Conservation (phyloP, 129 eudicot species). For the Flaveria trinervia region DNA sequence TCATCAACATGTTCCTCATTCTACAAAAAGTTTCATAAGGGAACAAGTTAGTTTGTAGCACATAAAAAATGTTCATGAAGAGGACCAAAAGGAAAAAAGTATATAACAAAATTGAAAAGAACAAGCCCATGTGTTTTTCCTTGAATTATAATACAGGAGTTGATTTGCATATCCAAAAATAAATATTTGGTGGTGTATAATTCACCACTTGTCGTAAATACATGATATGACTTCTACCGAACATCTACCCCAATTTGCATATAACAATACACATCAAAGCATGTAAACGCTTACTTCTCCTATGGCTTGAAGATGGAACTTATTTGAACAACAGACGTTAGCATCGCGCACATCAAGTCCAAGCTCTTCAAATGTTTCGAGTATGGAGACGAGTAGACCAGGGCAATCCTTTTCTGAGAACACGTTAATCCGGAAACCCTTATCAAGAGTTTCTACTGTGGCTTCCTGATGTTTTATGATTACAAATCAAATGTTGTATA, state of each 20-base stretch:
- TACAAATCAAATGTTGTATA: neutral
- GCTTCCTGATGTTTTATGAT: slow-evolving; percentile 37
- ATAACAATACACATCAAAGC: neutral
- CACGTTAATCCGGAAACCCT: slow-evolving; percentile 59
- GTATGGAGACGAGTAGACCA: slow-evolving; percentile 58
- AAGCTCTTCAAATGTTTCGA: slow-evolving; percentile 71
- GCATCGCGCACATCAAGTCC: slow-evolving; percentile 69
- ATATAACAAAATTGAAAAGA: neutral
- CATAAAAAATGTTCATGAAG: neutral
- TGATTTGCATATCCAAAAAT: neutral
- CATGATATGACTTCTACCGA: too few relatives aligned
- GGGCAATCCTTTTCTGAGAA: slow-evolving; percentile 53
- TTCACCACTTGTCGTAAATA: neutral
- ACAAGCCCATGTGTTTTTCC: neutral
- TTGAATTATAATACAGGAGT: neutral
- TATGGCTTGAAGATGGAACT: slow-evolving; percentile 62
- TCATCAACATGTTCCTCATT: slow-evolving; percentile 48
- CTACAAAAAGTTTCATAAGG: slow-evolving; percentile 31
- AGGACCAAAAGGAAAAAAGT: neutral
- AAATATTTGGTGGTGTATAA: neutral
- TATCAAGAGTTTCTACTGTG: slow-evolving; percentile 68
- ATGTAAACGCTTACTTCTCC: slow-evolving; percentile 51
- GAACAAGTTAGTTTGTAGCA: neutral
- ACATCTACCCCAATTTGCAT: neutral
- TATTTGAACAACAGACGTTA: slow-evolving; percentile 60